phyloP scores from a whole-genome alignment of 2,329 filamentous ascomycete genomes.

The Clarireedia paspali region DNA sequence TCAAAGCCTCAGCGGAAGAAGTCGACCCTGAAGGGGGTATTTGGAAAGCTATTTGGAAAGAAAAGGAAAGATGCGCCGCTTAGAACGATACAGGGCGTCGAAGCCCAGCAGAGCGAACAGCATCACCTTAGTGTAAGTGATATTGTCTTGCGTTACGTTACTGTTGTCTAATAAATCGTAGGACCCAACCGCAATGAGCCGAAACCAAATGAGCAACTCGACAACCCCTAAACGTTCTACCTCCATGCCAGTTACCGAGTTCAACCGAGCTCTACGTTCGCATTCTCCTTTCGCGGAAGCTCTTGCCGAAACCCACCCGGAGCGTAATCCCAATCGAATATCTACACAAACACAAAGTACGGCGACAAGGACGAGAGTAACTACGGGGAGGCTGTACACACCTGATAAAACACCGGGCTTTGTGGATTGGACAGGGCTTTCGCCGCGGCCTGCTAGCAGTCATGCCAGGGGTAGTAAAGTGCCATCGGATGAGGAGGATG shows the following conservation, averaged over 20 bases:
- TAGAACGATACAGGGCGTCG: conserved; percentile 3
- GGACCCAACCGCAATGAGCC: conserved; percentile 35
- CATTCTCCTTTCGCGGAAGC: conserved; percentile 50
- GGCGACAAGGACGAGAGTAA: conserved; percentile 30
- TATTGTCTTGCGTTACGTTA: conserved; percentile 14
- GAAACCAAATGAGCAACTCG: conserved; percentile 30
- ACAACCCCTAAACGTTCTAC: conserved; percentile 43
- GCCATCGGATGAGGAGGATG: conserved; percentile 19
- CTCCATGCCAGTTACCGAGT: conserved; percentile 53
- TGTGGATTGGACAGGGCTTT: conserved; percentile 45
- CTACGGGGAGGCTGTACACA: conserved; percentile 35
- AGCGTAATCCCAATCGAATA: conserved; percentile 40
- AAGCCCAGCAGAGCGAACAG: conserved; percentile 25
- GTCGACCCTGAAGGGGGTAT: conserved; percentile 47
- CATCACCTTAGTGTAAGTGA: conserved; percentile 42
- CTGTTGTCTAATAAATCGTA: conserved; percentile 19
- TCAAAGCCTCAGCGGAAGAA: conserved; percentile 45
- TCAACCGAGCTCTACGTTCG: conserved; percentile 51
- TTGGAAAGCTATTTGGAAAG: conserved; percentile 52
- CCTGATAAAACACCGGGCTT: conserved; percentile 34
- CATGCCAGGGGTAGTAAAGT: conserved; percentile 42
- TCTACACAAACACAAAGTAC: conserved; percentile 36
- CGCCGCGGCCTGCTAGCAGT: conserved; percentile 53
- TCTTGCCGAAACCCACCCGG: conserved; percentile 36
- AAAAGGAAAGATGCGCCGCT: conserved; percentile 27